phyloP scores from a whole-genome alignment of 192 early-diverging fungal species.

The Coemansia sp. region DNA sequence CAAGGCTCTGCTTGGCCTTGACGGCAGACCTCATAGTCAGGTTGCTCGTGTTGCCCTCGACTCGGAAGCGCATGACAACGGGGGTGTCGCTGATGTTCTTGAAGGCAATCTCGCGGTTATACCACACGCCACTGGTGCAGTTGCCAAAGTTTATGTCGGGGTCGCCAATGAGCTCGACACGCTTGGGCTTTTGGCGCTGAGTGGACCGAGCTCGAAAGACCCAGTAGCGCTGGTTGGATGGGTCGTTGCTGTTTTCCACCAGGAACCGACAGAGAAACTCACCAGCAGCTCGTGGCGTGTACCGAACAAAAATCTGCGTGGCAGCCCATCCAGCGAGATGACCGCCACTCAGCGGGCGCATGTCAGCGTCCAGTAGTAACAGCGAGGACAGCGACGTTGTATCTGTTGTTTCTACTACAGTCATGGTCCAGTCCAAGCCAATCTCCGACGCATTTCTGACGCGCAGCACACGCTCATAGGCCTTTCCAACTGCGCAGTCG shows the following conservation, averaged over 20 bases:
- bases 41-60: slow-evolving; percentile 44
- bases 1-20: slow-evolving; percentile 2
- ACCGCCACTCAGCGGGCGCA: slow-evolving; percentile 23
- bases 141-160: slow-evolving; percentile 87
- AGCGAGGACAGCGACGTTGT: slow-evolving; percentile 27
- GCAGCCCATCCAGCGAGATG: slow-evolving; percentile 69
- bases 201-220: slow-evolving; percentile 74
- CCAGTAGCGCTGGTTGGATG: slow-evolving; percentile 76
- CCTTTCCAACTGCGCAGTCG: slow-evolving; percentile 87
- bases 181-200: slow-evolving; percentile 69
- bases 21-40: slow-evolving; percentile 31
- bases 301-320: slow-evolving; percentile 76
- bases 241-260: slow-evolving; percentile 89
- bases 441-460: slow-evolving; percentile 90
- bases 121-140: slow-evolving; percentile 89
- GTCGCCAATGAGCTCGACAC: slow-evolving; percentile 68
- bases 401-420: slow-evolving; percentile 40
- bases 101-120: slow-evolving; percentile 73
- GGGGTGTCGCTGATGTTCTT: slow-evolving; percentile 78
- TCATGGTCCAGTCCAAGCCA: slow-evolving; percentile 80
- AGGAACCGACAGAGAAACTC: slow-evolving; percentile 90
- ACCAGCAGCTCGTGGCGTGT: slow-evolving; percentile 83
- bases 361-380: slow-evolving; percentile 20
- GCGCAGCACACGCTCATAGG: slow-evolving; percentile 89
- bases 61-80: slow-evolving; percentile 73